Evolutionary conservation across 148 eudicot species (phyloP), one percentile per base, ranked within the genome.

Genomic region (Agrostemma githago): DNA sequence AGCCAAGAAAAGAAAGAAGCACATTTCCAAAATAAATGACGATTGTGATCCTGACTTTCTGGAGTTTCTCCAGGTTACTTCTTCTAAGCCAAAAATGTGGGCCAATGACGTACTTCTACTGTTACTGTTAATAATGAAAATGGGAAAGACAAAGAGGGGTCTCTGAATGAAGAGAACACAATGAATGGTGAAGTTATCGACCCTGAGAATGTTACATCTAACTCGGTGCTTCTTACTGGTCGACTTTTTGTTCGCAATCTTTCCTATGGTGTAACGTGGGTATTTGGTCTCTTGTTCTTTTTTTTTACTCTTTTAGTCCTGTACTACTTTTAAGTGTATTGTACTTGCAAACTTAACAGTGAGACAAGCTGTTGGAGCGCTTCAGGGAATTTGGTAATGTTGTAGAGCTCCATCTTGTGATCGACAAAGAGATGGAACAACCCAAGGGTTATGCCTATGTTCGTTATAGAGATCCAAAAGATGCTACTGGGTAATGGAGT

Each of bases 171-270:
- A 37, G 80, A 77, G 71, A 69, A 48, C 41, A 73, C 67, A 66
- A 61, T 43, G 56, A 61, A 37, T 63, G 76, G 72, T 66, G 87
- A 74, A 41, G 72, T 71, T 51, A 70, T 71, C 79, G 71, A 83
- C 65, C 34, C 68, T 3, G 80, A n/a, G 66, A 81, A 80, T 38
- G 80, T 83, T 40, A 78, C 79, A 67, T 76, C 83, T 51, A 84
- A 76, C 69, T 37, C 66, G 77, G 77, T 74, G 83, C 77, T 82
- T 63, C 87, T 83, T 68, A 79, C 84, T 69, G 85, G 90, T 68
- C 91, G 99, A 51, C 96, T 95, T 76, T 92, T 88, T 85, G 89
- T 95, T 34, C 91, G 94, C 48, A 92, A 92, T 82, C 90, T 92
- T 54, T 94, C 96, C 44, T 95, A 88, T 80, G 82, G 88, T 74